Evolutionary conservation across 805 yeast genomes (phyloP).

Genomic region (Novakomyces olei): DNA sequence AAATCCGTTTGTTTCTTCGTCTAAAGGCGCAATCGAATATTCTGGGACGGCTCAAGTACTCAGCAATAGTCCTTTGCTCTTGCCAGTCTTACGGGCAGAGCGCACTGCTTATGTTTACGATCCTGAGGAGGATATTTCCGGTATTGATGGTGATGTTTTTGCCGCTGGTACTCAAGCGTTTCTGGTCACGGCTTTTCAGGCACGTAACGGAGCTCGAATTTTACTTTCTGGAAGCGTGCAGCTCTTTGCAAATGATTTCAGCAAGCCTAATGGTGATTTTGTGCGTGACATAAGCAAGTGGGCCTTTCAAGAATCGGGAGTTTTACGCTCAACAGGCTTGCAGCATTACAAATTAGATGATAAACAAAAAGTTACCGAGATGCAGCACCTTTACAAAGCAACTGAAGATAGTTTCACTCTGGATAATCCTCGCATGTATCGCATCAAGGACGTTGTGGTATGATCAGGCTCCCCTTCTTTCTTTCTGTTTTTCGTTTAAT

Average conservation of each 20-base stretch:
- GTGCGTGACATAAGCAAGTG: constrained; percentile 34
- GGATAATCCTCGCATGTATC: constrained; percentile 25
- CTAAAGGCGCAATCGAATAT: constrained; percentile 13
- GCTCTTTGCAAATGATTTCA: constrained; percentile 24
- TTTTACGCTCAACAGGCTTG: constrained; percentile 12
- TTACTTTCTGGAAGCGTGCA: constrained; percentile 57
- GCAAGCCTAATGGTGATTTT: constrained; percentile 18
- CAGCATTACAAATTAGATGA: no score
- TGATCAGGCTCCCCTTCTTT: not conserved
- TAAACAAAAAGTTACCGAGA: no score
- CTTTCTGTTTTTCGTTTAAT: not conserved
- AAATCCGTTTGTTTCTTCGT: constrained; percentile 3
- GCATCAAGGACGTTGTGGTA: constrained; percentile 46
- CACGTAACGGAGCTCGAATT: constrained; percentile 52
- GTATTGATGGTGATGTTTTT: constrained; percentile 37
- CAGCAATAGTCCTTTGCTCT: constrained; percentile 40
- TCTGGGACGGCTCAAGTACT: constrained; percentile 48
- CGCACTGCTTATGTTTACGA: constrained; percentile 32
- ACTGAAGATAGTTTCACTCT: not conserved
- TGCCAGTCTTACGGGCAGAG: constrained; percentile 51
- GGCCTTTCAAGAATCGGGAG: constrained; percentile 50
- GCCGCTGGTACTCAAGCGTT: constrained; percentile 60
- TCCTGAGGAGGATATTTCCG: constrained; percentile 24
- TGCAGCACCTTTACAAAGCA: no score
- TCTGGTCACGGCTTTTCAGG: constrained; percentile 59